These are phyloP conservation scores for Podaxis sp. DNA, from an alignment of 768 basidiomycete species.

Conservation along the genomic window DNA sequence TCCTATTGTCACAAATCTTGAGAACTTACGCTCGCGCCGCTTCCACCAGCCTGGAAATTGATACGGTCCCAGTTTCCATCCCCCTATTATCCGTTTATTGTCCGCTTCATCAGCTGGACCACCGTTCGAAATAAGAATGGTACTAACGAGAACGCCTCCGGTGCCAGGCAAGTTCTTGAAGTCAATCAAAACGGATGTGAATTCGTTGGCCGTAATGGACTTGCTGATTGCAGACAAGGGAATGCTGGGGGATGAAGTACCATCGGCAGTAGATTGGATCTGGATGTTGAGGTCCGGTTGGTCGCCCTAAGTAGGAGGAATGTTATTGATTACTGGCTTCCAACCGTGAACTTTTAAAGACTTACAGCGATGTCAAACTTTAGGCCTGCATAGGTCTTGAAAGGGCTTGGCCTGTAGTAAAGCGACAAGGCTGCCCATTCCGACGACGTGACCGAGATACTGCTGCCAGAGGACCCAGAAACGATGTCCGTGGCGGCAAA, in stretches of 20 bases:
- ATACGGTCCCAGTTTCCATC: conserved; percentile 50
- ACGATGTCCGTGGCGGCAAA: conserved; percentile 45
- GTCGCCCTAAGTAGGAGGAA: conserved; percentile 31
- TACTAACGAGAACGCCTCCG: conserved; percentile 35
- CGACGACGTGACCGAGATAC: conserved; percentile 41
- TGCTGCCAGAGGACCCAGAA: conserved; percentile 41
- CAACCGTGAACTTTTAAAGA: neutral
- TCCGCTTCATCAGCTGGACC: neutral
- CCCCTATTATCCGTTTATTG: conserved; percentile 23
- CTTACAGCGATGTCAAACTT: conserved; percentile 51
- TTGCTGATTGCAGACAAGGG: conserved; percentile 42
- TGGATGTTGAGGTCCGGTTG: conserved; percentile 44
- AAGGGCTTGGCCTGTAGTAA: conserved; percentile 39
- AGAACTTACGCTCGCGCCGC: conserved; percentile 40
- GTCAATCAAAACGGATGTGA: conserved; percentile 47
- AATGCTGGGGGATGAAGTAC: conserved; percentile 36
- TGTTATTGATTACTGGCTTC: neutral
- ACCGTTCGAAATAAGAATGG: neutral
- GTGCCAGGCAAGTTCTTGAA: conserved; percentile 46
- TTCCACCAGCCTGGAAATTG: conserved; percentile 44
- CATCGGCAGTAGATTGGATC: conserved; percentile 39
- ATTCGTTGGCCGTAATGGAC: conserved; percentile 33
- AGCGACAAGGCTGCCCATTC: conserved; percentile 47
- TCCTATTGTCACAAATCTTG: neutral
- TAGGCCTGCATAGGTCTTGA: conserved; percentile 45